Percentiles rank a stretch among this genome's conserved stretches.
These are phyloP conservation scores for Tetraselmis striata DNA, from an alignment of 139 green algal genomes.

Conservation along the genomic window DNA sequence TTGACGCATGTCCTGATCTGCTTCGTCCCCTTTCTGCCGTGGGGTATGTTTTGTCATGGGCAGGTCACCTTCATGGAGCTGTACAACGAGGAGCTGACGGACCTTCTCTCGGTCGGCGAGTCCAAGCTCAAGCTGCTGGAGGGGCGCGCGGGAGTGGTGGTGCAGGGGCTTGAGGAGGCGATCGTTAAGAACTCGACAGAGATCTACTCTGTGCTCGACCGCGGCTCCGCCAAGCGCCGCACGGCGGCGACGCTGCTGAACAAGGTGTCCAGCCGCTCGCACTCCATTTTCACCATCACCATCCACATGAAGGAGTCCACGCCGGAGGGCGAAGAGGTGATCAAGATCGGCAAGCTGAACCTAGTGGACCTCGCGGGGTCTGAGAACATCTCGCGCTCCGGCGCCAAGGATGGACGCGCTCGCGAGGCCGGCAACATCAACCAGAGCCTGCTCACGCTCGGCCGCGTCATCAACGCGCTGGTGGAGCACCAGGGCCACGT, in stretches of 20 bases:
- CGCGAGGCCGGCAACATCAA: slow-evolving; percentile 95
- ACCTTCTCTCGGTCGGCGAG: slow-evolving; percentile 71
- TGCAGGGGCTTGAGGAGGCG: slow-evolving; percentile 87
- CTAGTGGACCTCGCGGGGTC: slow-evolving; percentile 95
- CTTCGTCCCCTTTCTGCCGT: no score
- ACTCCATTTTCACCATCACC: slow-evolving; percentile 85
- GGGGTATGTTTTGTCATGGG: no score
- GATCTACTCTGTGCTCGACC: slow-evolving; percentile 87
- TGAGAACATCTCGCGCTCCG: slow-evolving; percentile 87
- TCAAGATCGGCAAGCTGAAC: slow-evolving; percentile 97
- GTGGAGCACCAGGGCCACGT: slow-evolving; percentile 72
- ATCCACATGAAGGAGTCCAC: slow-evolving; percentile 85
- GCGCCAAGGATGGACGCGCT: slow-evolving; percentile 45
- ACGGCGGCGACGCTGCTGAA: slow-evolving; percentile 96
- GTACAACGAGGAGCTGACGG: slow-evolving; percentile 99
- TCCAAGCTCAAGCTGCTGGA: slow-evolving; percentile 65
- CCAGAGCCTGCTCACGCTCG: slow-evolving; percentile 90
- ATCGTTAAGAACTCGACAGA: slow-evolving; percentile 78
- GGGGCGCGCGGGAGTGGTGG: slow-evolving; percentile 74
- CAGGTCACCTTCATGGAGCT: slow-evolving; percentile 89
- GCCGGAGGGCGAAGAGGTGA: slow-evolving; percentile 90
- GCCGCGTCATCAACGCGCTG: slow-evolving; percentile 92
- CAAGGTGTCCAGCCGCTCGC: slow-evolving; percentile 91
- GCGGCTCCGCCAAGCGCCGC: slow-evolving; percentile 74
- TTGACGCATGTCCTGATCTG: no score